Conservation (phyloP, 306 rosid species). For the Styphnolobium japonicum region DNA sequence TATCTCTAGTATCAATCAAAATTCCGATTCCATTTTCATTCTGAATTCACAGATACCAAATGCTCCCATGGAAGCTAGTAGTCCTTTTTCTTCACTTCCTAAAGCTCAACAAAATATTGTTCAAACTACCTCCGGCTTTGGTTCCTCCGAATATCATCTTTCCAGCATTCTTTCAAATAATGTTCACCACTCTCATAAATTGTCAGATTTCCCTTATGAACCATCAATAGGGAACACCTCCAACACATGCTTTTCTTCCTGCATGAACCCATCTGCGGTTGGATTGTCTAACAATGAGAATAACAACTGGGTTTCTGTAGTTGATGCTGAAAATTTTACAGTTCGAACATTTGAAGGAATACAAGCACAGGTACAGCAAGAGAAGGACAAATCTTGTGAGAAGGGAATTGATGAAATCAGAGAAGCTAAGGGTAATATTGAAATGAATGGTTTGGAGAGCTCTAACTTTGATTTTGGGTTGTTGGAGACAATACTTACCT, state of each 20-base stretch:
- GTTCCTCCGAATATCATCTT: slow-evolving; percentile 24
- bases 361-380: slow-evolving; percentile 20
- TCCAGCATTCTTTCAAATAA: not conserved
- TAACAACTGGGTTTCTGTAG: slow-evolving; percentile 31
- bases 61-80: slow-evolving; percentile 4
- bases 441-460: slow-evolving; percentile 30
- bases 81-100: slow-evolving; percentile 14
- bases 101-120: slow-evolving; percentile 11
- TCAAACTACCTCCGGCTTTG: slow-evolving; percentile 18
- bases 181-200: too few relatives aligned
- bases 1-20: slow-evolving; percentile 18
- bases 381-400: slow-evolving; percentile 33
- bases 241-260: slow-evolving; percentile 35
- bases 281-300: slow-evolving; percentile 30
- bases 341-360: slow-evolving; percentile 14
- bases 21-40: slow-evolving; percentile 30
- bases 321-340: slow-evolving; percentile 28
- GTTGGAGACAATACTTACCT: slow-evolving; percentile 50
- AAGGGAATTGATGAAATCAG: slow-evolving; percentile 13
- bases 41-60: slow-evolving; percentile 25
- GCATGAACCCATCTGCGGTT: slow-evolving; percentile 5
- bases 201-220: slow-evolving; percentile 17
- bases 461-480: slow-evolving; percentile 59
- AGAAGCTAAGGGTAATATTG: slow-evolving; percentile 16
- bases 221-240: slow-evolving; percentile 5